Conservation (phyloP, 2,329 filamentous ascomycete species). For the Pseudogymnoascus sp. region DNA sequence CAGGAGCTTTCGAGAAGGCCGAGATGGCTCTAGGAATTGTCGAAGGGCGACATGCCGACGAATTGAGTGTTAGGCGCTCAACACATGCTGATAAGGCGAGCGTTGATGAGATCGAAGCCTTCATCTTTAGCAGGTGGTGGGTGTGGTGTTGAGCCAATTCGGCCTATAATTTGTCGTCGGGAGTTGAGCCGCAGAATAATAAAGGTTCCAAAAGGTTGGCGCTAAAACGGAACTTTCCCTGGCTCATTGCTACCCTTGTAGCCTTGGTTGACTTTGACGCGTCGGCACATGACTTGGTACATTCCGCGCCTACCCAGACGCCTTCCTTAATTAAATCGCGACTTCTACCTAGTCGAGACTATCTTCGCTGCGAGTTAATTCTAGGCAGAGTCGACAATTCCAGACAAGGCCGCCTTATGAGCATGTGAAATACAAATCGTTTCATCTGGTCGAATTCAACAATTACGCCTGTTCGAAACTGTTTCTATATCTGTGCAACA, state of each 20-base stretch:
- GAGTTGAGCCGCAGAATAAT: conserved; percentile 5
- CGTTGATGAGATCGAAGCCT: conserved; percentile 4
- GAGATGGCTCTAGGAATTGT: neutral
- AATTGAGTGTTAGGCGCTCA: conserved; percentile 10
- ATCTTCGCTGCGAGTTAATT: neutral
- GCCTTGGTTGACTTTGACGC: neutral
- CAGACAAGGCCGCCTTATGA: neutral
- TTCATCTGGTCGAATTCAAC: neutral
- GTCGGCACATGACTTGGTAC: conserved; percentile 9
- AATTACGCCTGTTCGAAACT: neutral
- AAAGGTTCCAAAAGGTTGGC: neutral
- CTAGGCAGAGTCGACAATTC: neutral
- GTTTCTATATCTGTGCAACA: neutral
- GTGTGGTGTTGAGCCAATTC: conserved; percentile 1
- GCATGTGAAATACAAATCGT: neutral
- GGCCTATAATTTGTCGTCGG: conserved; percentile 6
- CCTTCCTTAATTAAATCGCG: conserved; percentile 7
- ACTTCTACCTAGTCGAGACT: neutral
- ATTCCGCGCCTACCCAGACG: neutral
- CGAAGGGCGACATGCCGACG: conserved; percentile 3
- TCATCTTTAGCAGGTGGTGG: neutral
- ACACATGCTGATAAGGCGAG: conserved; percentile 1
- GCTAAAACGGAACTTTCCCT: conserved; percentile 7
- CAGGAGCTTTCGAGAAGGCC: neutral
- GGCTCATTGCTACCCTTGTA: neutral